phyloP scores from a whole-genome alignment of 148 eudicot species.

The Dysphania ambrosioides region DNA sequence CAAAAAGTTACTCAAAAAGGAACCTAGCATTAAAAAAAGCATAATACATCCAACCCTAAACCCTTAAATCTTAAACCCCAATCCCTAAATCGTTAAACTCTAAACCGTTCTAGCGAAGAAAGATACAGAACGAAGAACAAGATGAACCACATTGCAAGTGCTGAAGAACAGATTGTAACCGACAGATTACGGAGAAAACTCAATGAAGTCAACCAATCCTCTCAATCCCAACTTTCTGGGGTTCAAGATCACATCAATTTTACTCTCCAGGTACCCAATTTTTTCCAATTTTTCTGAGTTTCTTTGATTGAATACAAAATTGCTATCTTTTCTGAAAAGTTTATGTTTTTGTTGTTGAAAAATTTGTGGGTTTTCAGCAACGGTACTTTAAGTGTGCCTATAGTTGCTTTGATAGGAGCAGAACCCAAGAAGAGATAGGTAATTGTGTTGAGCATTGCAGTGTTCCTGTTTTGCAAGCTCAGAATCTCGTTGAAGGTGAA shows the following conservation, averaged over 20 bases:
- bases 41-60: too few species aligned
- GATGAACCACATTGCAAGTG: constrained; percentile 15
- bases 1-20: too few species aligned
- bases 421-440: constrained; percentile 59
- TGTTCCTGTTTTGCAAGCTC: constrained; percentile 70
- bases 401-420: constrained; percentile 78
- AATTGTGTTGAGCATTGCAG: constrained; percentile 85
- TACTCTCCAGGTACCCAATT: constrained; percentile 68
- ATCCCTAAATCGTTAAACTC: too few species aligned
- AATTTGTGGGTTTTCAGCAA: constrained; percentile 56
- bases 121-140: background rate
- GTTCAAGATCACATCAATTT: constrained; percentile 91
- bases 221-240: constrained; percentile 65
- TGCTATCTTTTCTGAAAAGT: too few species aligned
- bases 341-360: too few species aligned
- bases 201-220: constrained; percentile 62
- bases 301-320: constrained; percentile 3
- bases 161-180: constrained; percentile 62
- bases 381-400: constrained; percentile 85
- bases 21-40: too few species aligned
- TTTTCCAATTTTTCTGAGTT: background rate
- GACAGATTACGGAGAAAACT: constrained; percentile 75
- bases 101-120: background rate
- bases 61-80: too few species aligned
- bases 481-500: constrained; percentile 64